Evolutionary conservation across 2,329 filamentous ascomycete genomes (phyloP).

Genomic region (Drechslera avenae): DNA sequence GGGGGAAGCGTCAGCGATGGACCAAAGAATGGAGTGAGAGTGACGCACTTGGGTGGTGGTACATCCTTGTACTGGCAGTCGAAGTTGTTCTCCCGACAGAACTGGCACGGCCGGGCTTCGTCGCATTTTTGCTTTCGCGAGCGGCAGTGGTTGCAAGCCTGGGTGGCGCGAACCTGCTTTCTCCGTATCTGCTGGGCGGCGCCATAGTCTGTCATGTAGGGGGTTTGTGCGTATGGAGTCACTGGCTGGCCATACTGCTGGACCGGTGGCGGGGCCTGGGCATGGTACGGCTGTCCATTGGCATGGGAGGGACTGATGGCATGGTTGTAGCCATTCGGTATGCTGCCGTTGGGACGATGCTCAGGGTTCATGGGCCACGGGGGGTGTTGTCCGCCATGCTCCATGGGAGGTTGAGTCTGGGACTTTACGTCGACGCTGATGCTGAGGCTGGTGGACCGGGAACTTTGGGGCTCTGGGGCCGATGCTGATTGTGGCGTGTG

Average conservation of each 20-base stretch:
- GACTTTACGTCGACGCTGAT: conserved; percentile 35
- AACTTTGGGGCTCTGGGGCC: conserved; percentile 28
- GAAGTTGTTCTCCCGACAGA: conserved; percentile 83
- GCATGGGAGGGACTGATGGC: conserved; percentile 38
- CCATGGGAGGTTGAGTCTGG: conserved; percentile 40
- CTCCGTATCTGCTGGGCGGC: conserved; percentile 33
- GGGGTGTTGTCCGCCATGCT: conserved; percentile 42
- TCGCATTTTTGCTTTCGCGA: conserved; percentile 51
- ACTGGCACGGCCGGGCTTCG: conserved; percentile 51
- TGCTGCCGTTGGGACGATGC: conserved; percentile 40
- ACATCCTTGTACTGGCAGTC: conserved; percentile 90
- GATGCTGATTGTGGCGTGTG: conserved; percentile 38
- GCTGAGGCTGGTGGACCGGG: conserved; percentile 33
- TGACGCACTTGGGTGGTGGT: conserved; percentile 81
- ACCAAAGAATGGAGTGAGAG: neutral
- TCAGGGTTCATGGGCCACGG: conserved; percentile 42
- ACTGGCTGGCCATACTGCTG: conserved; percentile 41
- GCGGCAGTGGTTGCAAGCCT: conserved; percentile 69
- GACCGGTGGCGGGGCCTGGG: conserved; percentile 33
- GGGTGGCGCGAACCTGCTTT: conserved; percentile 47
- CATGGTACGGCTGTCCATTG: conserved; percentile 40
- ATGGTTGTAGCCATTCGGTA: conserved; percentile 41
- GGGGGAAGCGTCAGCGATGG: conserved; percentile 24
- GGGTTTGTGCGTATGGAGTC: conserved; percentile 30
- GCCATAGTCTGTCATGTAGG: conserved; percentile 40